Evolutionary conservation across 495 filamentous ascomycete genomes (phyloP).

Genomic region (Neurospora pannonica): DNA sequence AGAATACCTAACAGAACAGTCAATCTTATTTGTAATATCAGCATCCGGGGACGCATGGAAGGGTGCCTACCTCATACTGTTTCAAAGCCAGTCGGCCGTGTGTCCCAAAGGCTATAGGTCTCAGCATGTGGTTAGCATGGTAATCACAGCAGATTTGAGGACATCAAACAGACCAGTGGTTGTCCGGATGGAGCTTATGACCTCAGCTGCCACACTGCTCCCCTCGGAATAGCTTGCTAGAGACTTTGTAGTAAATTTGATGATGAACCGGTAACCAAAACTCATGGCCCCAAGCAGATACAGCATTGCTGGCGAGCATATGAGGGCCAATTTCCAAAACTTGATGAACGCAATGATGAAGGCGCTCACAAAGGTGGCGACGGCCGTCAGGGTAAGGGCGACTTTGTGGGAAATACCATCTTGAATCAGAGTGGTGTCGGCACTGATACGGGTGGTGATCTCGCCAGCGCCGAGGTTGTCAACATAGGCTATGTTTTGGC

Average conservation of each 20-base stretch:
- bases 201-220: background rate
- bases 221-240: conserved; percentile 49
- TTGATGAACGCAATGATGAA: conserved; percentile 67
- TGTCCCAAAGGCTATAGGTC: background rate
- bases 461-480: conserved; percentile 26
- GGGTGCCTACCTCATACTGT: background rate
- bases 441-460: conserved; percentile 32
- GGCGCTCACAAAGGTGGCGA: conserved; percentile 61
- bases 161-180: background rate
- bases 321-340: conserved; percentile 61
- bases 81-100: background rate
- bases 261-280: conserved; percentile 54
- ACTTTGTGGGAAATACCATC: conserved; percentile 71
- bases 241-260: conserved; percentile 63
- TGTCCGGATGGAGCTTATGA: background rate
- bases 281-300: conserved; percentile 55
- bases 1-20: background rate
- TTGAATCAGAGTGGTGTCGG: conserved; percentile 45
- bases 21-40: background rate
- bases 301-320: conserved; percentile 57
- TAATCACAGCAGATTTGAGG: background rate
- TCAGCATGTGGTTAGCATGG: background rate
- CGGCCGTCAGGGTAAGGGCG: conserved; percentile 53
- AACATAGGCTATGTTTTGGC: conserved; percentile 33
- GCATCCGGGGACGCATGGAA: background rate